Evolutionary conservation across 352 stramenopile species (phyloP).

Genomic region (Pythium diclinum): DNA sequence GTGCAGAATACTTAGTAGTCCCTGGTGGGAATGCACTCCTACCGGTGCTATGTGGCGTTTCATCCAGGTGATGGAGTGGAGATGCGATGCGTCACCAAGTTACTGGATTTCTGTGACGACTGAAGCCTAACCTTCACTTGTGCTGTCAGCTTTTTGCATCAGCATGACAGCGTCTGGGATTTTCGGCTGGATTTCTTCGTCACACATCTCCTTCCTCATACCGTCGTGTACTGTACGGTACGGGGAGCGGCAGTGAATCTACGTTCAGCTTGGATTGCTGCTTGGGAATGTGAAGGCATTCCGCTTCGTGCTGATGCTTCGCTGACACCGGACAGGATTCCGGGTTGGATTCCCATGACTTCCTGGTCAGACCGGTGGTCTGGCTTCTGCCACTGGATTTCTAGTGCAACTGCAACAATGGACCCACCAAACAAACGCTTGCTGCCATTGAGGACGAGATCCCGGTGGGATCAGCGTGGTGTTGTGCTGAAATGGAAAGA

Average conservation of each 20-base stretch:
- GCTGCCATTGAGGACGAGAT: background rate
- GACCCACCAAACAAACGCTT: background rate
- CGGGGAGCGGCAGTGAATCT: background rate
- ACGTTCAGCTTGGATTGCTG: background rate
- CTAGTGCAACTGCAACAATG: background rate
- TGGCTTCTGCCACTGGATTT: conserved; percentile 1
- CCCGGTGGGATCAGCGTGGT: background rate
- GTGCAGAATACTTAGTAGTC: no score
- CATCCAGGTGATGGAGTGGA: background rate
- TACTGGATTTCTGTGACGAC: conserved; percentile 7
- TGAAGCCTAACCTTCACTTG: background rate
- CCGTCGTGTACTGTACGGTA: background rate
- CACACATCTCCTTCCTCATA: background rate
- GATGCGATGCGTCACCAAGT: background rate
- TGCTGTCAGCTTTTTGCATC: background rate
- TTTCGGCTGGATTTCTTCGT: background rate
- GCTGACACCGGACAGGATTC: background rate
- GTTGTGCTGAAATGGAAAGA: no score
- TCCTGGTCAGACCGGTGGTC: no score
- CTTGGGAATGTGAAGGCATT: background rate
- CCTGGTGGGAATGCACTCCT: no score
- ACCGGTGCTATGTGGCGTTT: no score
- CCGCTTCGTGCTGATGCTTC: background rate
- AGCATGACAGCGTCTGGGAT: background rate
- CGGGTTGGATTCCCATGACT: no score